These are phyloP conservation scores for Ophiostoma quercus DNA, from an alignment of 2,329 filamentous ascomycete genomes.

Conservation along the genomic window DNA sequence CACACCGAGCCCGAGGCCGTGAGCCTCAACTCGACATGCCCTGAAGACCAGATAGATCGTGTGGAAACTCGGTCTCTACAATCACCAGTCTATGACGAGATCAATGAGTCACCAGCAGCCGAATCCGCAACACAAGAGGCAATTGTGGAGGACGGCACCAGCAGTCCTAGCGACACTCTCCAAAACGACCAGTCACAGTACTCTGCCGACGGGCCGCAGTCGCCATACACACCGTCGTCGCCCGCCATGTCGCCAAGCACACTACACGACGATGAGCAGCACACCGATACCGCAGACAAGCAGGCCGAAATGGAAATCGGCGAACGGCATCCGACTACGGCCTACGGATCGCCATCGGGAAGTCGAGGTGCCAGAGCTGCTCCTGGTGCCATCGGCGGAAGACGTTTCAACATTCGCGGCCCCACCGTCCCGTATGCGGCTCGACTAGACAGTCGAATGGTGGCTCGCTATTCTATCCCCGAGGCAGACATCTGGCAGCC, in stretches of 20 bases:
- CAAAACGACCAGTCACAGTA: constrained; percentile 24
- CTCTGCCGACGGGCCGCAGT: background rate
- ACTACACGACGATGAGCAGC: constrained; percentile 29
- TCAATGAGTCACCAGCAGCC: background rate
- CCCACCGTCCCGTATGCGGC: background rate
- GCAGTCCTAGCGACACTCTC: constrained; percentile 28
- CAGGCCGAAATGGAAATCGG: constrained; percentile 31
- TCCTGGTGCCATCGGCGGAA: background rate
- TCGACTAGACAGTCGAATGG: constrained; percentile 26
- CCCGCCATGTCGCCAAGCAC: constrained; percentile 43
- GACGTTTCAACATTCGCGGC: background rate
- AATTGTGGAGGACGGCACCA: background rate
- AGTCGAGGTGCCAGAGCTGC: background rate
- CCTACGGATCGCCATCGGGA: background rate
- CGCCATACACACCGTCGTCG: constrained; percentile 35
- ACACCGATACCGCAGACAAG: constrained; percentile 31
- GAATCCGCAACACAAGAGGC: background rate
- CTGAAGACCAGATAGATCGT: constrained; percentile 38
- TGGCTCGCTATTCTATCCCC: constrained; percentile 15
- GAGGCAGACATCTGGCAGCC: constrained; percentile 28
- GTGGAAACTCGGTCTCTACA: constrained; percentile 20
- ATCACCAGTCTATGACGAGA: background rate
- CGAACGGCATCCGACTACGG: constrained; percentile 12
- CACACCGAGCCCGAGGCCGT: constrained; percentile 28
- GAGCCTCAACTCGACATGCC: constrained; percentile 40